Evolutionary conservation across 148 eudicot species (phyloP).

Genomic region (Drosera capensis): DNA sequence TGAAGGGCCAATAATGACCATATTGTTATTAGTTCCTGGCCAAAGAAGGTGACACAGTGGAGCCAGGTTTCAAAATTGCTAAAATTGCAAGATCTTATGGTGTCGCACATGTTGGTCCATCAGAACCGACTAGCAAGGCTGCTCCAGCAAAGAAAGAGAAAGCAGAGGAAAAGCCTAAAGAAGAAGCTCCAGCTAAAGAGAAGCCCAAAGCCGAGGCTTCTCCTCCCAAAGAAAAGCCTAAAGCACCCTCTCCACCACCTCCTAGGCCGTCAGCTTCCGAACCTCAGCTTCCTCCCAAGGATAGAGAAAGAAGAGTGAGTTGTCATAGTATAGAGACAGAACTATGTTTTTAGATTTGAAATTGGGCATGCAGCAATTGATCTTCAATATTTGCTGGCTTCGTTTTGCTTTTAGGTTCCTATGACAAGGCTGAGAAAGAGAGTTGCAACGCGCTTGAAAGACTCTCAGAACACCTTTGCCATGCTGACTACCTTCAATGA

Average conservation of each 20-base stretch:
- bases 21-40: conserved; percentile 40
- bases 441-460: conserved; percentile 88
- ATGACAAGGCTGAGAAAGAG: conserved; percentile 96
- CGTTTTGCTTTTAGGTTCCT: conserved; percentile 44
- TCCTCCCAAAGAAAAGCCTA: conserved; percentile 26
- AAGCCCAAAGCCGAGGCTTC: conserved; percentile 35
- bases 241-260: conserved; percentile 35
- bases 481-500: conserved; percentile 91
- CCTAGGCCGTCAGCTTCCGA: conserved; percentile 56
- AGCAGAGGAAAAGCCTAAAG: conserved; percentile 29
- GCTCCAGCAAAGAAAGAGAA: conserved; percentile 31
- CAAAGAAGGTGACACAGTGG: conserved; percentile 91
- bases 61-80: conserved; percentile 80
- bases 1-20: background rate
- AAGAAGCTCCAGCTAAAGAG: conserved; percentile 26
- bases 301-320: conserved; percentile 89
- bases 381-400: background rate
- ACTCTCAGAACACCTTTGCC: conserved; percentile 94
- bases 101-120: conserved; percentile 24
- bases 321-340: background rate
- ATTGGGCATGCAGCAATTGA: too few species aligned
- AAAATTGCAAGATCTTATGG: conserved; percentile 57
- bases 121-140: conserved; percentile 12
- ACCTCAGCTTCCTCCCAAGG: conserved; percentile 92
- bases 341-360: background rate